Conservation (phyloP, 306 rosid genomes). For the Purshia tridentata region DNA sequence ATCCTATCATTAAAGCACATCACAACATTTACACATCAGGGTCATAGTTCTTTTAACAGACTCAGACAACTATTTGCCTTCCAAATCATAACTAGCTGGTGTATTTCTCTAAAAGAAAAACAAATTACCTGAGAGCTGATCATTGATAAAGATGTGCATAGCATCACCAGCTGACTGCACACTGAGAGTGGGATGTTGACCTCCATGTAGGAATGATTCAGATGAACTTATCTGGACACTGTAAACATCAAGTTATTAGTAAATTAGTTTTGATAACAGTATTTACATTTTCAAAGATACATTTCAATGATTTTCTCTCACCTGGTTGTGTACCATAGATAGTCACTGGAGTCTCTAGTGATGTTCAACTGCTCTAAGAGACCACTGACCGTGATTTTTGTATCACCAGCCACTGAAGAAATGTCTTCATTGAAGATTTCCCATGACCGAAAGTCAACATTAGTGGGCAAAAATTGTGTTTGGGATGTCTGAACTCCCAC, state of each 20-base stretch:
- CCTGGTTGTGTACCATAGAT: conserved; percentile 91
- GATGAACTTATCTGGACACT: conserved; percentile 62
- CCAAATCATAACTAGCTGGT: neutral
- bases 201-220: conserved; percentile 59
- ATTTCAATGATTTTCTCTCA: conserved; percentile 29
- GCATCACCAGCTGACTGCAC: conserved; percentile 77
- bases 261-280: neutral
- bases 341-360: conserved; percentile 70
- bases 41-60: neutral
- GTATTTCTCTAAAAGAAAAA: neutral
- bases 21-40: neutral
- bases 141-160: conserved; percentile 75
- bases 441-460: conserved; percentile 44
- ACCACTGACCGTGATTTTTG: conserved; percentile 40
- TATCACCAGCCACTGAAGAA: conserved; percentile 39
- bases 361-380: conserved; percentile 75
- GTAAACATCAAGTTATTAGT: conserved; percentile 19
- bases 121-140: conserved; percentile 56
- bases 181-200: conserved; percentile 54
- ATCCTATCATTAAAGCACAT: conserved; percentile 44
- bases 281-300: neutral
- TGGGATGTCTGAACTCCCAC: conserved; percentile 46
- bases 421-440: conserved; percentile 60
- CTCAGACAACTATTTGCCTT: neutral
- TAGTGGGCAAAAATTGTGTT: conserved; percentile 41